phyloP scores from a whole-genome alignment of 129 eudicot species.

The Solidago caesia region DNA sequence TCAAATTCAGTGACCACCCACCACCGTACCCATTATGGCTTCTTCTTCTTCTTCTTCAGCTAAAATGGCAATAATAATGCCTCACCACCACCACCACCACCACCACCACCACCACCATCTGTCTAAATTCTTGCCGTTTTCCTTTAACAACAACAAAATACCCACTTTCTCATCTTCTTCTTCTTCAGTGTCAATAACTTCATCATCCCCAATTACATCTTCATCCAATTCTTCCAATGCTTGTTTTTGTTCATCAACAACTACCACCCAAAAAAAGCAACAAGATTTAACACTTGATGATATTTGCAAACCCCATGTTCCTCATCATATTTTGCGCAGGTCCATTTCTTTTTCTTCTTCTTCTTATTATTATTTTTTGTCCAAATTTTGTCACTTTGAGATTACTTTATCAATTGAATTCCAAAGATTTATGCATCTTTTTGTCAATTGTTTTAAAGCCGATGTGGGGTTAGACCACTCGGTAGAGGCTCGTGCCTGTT shows the following conservation, averaged over 20 bases:
- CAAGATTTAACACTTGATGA: conserved; percentile 42
- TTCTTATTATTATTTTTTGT: not conserved
- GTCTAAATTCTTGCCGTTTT: too few relatives aligned
- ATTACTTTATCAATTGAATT: not conserved
- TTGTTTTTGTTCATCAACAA: not conserved
- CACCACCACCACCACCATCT: too few relatives aligned
- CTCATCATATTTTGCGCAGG: conserved; percentile 71
- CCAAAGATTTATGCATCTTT: too few relatives aligned
- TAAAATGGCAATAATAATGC: not conserved
- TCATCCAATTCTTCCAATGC: not conserved
- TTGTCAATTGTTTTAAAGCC: too few relatives aligned
- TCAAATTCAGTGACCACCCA: too few relatives aligned
- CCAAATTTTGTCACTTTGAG: not conserved
- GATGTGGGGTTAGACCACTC: too few relatives aligned
- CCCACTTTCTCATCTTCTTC: not conserved
- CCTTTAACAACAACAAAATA: too few relatives aligned
- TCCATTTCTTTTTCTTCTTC: not conserved
- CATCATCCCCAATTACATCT: conserved; percentile 23
- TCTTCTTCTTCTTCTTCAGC: not conserved
- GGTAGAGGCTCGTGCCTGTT: too few relatives aligned
- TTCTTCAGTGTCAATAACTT: not conserved
- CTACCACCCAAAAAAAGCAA: not conserved
- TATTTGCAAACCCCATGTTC: conserved; percentile 67
- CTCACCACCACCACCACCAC: too few relatives aligned
- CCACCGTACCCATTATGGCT: not conserved